phyloP scores from a whole-genome alignment of 352 stramenopile genomes.

The Nothophytophthora sp. region DNA sequence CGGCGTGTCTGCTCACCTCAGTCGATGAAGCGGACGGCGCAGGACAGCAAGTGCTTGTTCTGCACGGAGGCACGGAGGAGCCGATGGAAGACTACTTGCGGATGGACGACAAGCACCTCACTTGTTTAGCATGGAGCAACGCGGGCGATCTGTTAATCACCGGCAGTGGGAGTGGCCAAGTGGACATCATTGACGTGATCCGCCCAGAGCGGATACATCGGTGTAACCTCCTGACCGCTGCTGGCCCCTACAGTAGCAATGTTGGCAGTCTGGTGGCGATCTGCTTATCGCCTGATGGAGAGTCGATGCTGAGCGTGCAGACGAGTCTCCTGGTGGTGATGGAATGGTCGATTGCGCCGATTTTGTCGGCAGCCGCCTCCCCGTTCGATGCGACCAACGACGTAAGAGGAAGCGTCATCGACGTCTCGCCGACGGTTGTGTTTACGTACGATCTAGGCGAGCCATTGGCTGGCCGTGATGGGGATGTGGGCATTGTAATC shows the following conservation, averaged over 20 bases:
- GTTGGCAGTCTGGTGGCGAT: slow-evolving; percentile 20
- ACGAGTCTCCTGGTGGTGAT: slow-evolving; percentile 20
- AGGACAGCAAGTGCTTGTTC: slow-evolving; percentile 33
- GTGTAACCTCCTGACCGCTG: slow-evolving; percentile 27
- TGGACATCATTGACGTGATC: slow-evolving; percentile 40
- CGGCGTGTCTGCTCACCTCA: slow-evolving; percentile 29
- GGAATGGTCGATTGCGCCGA: slow-evolving; percentile 35
- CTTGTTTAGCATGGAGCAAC: slow-evolving; percentile 35
- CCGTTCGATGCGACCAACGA: slow-evolving; percentile 15
- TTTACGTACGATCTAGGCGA: slow-evolving; percentile 32
- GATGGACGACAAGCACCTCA: slow-evolving; percentile 39
- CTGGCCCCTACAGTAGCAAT: slow-evolving; percentile 4
- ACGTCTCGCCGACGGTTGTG: slow-evolving; percentile 22
- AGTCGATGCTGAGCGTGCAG: slow-evolving; percentile 35
- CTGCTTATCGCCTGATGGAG: slow-evolving; percentile 35
- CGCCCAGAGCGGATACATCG: slow-evolving; percentile 25
- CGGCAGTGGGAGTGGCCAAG: slow-evolving; percentile 23
- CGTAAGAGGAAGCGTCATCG: slow-evolving; percentile 30
- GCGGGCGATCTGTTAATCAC: slow-evolving; percentile 24
- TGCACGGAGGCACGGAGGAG: slow-evolving; percentile 36
- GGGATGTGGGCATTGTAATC: slow-evolving; percentile 22
- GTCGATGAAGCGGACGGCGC: slow-evolving; percentile 23
- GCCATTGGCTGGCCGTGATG: slow-evolving; percentile 2
- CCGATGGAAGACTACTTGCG: slow-evolving; percentile 35
- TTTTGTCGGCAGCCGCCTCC: slow-evolving; percentile 19